Conservation (phyloP, 345 rosid genomes). For the Eucalyptus pauciflora region DNA sequence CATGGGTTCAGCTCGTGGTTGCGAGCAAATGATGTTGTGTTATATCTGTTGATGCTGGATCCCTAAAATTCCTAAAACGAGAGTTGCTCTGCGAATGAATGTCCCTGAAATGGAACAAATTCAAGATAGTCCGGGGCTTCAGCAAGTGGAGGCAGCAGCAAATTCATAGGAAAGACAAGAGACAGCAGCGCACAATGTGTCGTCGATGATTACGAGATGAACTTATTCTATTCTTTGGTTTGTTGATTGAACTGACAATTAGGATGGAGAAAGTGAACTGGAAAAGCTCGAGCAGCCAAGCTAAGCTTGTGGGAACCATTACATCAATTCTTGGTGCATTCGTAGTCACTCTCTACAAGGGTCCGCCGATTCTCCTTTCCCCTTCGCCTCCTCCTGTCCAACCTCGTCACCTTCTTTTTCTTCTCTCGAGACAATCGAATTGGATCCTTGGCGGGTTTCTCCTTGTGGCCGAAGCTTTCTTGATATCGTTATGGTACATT, state of each 20-base stretch:
- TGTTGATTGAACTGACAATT: no score
- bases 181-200: not conserved
- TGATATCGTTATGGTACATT: not conserved
- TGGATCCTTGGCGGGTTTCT: slow-evolving; percentile 9
- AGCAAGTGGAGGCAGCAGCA: not conserved
- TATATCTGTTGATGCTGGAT: not conserved
- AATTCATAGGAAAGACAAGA: not conserved
- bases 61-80: not conserved
- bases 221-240: not conserved
- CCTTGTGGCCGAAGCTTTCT: not conserved
- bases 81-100: not conserved
- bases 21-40: not conserved
- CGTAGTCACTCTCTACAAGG: slow-evolving; percentile 6
- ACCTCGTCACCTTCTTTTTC: not conserved
- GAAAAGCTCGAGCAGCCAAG: slow-evolving; percentile 3
- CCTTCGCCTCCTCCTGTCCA: not conserved
- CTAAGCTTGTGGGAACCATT: slow-evolving; percentile 6
- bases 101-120: not conserved
- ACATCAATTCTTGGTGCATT: slow-evolving; percentile 8
- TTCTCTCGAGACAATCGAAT: not conserved
- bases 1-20: slow-evolving; percentile 17
- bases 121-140: not conserved
- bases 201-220: not conserved
- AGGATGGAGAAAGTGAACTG: slow-evolving; percentile 8
- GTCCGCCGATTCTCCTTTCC: not conserved